These are phyloP conservation scores for Phaeosphaeriaceae sp. DNA, from an alignment of 2,329 filamentous ascomycete species.

Conservation along the genomic window DNA sequence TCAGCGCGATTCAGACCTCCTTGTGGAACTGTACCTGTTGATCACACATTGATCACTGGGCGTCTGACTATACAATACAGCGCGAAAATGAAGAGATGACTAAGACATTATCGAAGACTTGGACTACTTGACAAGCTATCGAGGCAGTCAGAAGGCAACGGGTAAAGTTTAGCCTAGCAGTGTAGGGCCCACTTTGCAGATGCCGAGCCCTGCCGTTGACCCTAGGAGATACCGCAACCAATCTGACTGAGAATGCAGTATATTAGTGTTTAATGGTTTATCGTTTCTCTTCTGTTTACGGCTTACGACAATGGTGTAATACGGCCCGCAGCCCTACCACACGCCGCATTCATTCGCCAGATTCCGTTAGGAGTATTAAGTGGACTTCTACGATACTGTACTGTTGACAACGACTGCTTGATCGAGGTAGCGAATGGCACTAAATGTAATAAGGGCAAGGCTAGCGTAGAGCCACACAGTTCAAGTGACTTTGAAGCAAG, in stretches of 20 bases:
- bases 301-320: background rate
- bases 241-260: background rate
- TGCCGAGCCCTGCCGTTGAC: conserved; percentile 12
- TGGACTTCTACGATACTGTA: conserved; percentile 1
- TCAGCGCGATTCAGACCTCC: conserved; percentile 19
- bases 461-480: conserved; percentile 2
- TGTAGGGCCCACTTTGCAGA: conserved; percentile 29
- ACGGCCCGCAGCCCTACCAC: conserved; percentile 10
- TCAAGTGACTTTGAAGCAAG: conserved; percentile 17
- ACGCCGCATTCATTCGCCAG: conserved; percentile 1
- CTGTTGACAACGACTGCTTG: conserved; percentile 7
- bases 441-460: background rate
- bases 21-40: conserved; percentile 28
- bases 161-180: conserved; percentile 22
- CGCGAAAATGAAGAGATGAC: conserved; percentile 24
- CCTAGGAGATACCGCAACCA: conserved; percentile 5
- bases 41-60: conserved; percentile 22
- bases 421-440: too few relatives aligned
- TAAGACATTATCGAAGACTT: conserved; percentile 18
- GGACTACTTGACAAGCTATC: conserved; percentile 17
- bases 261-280: background rate
- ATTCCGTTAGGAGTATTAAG: conserved; percentile 4
- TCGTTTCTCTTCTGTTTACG: background rate
- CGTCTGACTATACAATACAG: background rate
- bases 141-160: conserved; percentile 16